A percentile compares a stretch with the other conserved stretches of the same genome.
Evolutionary conservation across 208 protist species (phyloP).

Genomic region (Leptomonas pyrrhocoris): DNA sequence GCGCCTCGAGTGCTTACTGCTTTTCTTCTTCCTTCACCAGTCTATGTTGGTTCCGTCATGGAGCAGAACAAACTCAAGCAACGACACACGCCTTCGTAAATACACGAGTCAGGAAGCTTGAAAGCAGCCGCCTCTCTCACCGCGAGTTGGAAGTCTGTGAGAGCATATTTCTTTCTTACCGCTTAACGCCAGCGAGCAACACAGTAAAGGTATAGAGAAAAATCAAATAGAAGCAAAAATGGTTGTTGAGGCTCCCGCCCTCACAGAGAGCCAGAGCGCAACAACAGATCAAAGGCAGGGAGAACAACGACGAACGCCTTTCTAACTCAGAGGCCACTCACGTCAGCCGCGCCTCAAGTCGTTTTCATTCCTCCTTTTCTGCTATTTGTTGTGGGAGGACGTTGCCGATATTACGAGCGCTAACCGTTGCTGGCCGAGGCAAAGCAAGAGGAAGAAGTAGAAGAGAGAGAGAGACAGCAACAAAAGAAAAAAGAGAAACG

Average conservation of each 20-base stretch:
- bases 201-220: constrained; percentile 5
- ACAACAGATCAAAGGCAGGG: constrained; percentile 1
- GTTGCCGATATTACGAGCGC: neutral
- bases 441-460: constrained; percentile 16
- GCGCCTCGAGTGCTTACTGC: too few relatives aligned
- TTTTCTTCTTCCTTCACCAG: too few relatives aligned
- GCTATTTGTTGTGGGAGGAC: too few relatives aligned
- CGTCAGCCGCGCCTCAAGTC: neutral
- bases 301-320: neutral
- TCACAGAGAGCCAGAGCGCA: too few relatives aligned
- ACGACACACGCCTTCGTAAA: too few relatives aligned
- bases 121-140: too few relatives aligned
- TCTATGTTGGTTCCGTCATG: too few relatives aligned
- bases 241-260: too few relatives aligned
- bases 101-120: too few relatives aligned
- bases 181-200: neutral
- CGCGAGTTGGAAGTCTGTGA: too few relatives aligned
- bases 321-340: neutral
- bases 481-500: constrained; percentile 7
- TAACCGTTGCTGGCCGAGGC: neutral
- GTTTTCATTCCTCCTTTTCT: neutral
- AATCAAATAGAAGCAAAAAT: neutral
- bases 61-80: too few relatives aligned
- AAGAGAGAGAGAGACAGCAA: constrained; percentile 12
- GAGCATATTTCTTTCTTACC: too few relatives aligned